Percentiles rank a stretch among this genome's conserved stretches.
Evolutionary conservation across 805 yeast species (phyloP).

Genomic region (Novakomyces olei): DNA sequence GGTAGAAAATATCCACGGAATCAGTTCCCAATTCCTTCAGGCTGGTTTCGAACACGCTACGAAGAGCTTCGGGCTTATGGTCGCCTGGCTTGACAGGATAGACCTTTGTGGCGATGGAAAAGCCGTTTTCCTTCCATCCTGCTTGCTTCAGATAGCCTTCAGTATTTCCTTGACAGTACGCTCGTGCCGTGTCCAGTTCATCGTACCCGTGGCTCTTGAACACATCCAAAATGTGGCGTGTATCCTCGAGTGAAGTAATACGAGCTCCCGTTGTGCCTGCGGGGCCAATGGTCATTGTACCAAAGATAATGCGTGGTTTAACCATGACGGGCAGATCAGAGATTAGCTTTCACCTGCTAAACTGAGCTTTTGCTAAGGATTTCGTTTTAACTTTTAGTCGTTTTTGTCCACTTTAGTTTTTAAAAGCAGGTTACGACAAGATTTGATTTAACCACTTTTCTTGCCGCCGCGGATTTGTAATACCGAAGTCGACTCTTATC

Average conservation of each 20-base stretch:
- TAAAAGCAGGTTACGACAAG: no score
- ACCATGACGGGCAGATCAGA: no score
- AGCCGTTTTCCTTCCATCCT: slow-evolving; percentile 6
- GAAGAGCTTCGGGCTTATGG: slow-evolving; percentile 8
- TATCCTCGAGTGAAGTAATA: slow-evolving; percentile 6
- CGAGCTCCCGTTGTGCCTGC: slow-evolving; percentile 6
- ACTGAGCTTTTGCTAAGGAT: no score
- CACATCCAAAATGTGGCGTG: slow-evolving; percentile 5
- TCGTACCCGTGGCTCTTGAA: slow-evolving; percentile 10
- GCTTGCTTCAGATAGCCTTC: slow-evolving; percentile 9
- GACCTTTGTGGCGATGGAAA: slow-evolving; percentile 11
- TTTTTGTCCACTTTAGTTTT: no score
- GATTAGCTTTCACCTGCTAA: no score
- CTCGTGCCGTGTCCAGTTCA: slow-evolving; percentile 14
- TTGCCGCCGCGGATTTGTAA: no score
- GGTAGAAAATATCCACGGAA: slow-evolving; percentile 11
- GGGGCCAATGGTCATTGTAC: slow-evolving; percentile 9
- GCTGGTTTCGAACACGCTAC: slow-evolving; percentile 8
- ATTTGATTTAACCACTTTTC: no score
- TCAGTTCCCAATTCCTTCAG: slow-evolving; percentile 8
- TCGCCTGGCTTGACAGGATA: slow-evolving; percentile 8
- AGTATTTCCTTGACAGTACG: slow-evolving; percentile 11
- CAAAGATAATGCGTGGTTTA: background rate
- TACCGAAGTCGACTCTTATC: no score
- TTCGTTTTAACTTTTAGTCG: no score